Evolutionary conservation across 345 rosid species (phyloP).

Genomic region (Salix exigua): DNA sequence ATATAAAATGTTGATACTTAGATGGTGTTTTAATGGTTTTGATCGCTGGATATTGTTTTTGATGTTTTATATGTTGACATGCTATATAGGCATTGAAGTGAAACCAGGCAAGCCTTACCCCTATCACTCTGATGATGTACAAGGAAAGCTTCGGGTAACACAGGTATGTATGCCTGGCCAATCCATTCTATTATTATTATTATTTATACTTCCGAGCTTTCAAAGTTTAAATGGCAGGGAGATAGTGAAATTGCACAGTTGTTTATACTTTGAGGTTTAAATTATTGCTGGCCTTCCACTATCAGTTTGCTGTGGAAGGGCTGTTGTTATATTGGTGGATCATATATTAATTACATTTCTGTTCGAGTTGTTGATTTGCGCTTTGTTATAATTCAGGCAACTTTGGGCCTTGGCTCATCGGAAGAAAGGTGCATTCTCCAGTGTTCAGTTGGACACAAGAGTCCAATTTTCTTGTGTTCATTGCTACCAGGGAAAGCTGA

Average conservation of each 20-base stretch:
- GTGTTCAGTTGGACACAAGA: slow-evolving; percentile 59
- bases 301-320: neutral
- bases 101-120: slow-evolving; percentile 78
- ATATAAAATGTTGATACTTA: neutral
- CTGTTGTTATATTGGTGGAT: neutral
- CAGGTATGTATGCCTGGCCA: slow-evolving; percentile 46
- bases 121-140: slow-evolving; percentile 48
- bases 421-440: slow-evolving; percentile 64
- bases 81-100: slow-evolving; percentile 65
- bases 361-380: slow-evolving; percentile 1
- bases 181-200: neutral
- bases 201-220: neutral
- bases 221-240: neutral
- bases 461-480: slow-evolving; percentile 68
- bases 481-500: slow-evolving; percentile 66
- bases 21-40: neutral
- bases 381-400: slow-evolving; percentile 53
- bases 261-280: neutral
- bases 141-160: slow-evolving; percentile 70
- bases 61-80: neutral
- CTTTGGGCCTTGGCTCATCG: slow-evolving; percentile 70
- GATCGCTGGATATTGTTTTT: neutral
- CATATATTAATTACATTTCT: neutral
- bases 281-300: neutral
- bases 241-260: neutral